Conservation (phyloP, 306 rosid genomes). For the Trifolium repens region DNA sequence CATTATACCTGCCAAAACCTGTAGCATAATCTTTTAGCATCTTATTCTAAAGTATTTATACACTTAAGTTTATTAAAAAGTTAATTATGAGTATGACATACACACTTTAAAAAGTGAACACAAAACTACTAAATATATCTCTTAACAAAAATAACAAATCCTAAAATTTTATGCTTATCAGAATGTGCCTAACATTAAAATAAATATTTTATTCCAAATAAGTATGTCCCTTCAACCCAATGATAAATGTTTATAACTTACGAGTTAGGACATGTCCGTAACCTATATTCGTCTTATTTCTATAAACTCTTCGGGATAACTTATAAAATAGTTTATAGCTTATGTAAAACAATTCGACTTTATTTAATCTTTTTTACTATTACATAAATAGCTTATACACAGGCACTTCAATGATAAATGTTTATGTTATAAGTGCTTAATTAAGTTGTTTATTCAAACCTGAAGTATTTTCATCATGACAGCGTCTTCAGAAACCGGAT, state of each 20-base stretch:
- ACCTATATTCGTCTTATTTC: not conserved
- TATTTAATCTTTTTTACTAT: not conserved
- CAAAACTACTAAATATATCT: too few relatives aligned
- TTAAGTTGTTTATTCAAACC: slow-evolving; percentile 7
- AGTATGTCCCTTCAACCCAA: too few relatives aligned
- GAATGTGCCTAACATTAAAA: too few relatives aligned
- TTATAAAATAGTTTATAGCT: not conserved
- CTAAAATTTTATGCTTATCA: too few relatives aligned
- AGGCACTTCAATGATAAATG: not conserved
- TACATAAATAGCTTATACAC: not conserved
- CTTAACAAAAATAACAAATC: too few relatives aligned
- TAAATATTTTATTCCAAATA: too few relatives aligned
- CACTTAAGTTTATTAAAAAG: not conserved
- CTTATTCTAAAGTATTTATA: not conserved
- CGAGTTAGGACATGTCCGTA: not conserved
- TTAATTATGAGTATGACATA: too few relatives aligned
- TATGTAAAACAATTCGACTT: not conserved
- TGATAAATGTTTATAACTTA: too few relatives aligned
- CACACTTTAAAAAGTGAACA: too few relatives aligned
- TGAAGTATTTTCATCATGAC: slow-evolving; percentile 86
- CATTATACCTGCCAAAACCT: slow-evolving; percentile 64
- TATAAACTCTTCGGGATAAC: not conserved
- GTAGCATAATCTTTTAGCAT: slow-evolving; percentile 2
- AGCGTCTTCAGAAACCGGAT: slow-evolving; percentile 68
- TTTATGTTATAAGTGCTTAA: not conserved